Conservation (phyloP, 169 alveolate genomes). For the Amoebophrya sp. region DNA sequence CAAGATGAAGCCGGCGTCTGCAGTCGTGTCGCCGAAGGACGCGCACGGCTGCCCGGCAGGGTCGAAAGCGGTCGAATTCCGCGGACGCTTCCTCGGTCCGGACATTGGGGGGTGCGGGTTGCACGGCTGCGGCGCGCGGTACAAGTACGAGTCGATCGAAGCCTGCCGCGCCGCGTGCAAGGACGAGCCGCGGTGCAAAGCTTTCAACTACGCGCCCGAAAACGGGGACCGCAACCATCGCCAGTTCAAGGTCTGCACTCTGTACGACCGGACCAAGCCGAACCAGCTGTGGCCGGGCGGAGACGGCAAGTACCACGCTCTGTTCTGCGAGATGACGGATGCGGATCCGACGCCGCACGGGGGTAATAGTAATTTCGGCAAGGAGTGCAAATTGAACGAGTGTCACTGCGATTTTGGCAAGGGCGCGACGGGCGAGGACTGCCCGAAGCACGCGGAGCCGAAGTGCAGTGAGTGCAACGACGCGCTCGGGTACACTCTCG, state of each 20-base stretch:
- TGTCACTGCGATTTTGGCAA: too few species aligned
- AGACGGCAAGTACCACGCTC: not conserved
- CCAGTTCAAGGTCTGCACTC: not conserved
- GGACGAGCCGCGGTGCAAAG: not conserved
- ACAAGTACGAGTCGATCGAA: not conserved
- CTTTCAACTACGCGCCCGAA: not conserved
- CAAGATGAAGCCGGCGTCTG: not conserved
- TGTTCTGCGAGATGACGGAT: not conserved
- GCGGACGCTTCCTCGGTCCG: not conserved
- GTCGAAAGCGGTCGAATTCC: not conserved
- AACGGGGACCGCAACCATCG: not conserved
- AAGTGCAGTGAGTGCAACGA: too few species aligned
- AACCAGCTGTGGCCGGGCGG: conserved; percentile 4
- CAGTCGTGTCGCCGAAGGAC: not conserved
- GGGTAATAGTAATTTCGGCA: too few species aligned
- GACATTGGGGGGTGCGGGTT: not conserved
- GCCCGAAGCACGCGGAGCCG: too few species aligned
- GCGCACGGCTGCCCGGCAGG: not conserved
- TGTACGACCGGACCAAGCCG: not conserved
- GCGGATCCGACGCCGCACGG: too few species aligned
- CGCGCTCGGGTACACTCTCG: too few species aligned
- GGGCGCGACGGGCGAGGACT: too few species aligned
- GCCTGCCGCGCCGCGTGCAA: not conserved
- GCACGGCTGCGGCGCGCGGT: not conserved
- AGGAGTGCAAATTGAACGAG: too few species aligned